Conservation (phyloP, 805 yeast genomes). For the Metschnikowia peoriensis region DNA sequence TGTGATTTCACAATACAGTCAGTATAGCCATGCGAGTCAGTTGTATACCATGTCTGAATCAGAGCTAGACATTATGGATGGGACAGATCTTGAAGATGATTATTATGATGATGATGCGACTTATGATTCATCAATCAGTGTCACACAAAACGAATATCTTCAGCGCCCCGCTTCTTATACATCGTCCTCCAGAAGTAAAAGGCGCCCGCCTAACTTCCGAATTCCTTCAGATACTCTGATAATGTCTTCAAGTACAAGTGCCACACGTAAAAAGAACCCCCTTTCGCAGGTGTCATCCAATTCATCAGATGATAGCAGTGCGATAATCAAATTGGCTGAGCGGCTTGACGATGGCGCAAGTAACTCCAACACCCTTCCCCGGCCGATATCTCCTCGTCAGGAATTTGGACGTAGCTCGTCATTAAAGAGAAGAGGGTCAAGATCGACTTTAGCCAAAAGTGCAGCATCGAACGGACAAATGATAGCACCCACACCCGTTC, state of each 20-base stretch:
- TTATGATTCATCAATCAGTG: slow-evolving; percentile 39
- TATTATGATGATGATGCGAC: slow-evolving; percentile 34
- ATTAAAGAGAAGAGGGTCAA: not conserved
- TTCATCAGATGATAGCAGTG: slow-evolving; percentile 36
- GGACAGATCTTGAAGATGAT: slow-evolving; percentile 38
- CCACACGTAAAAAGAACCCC: slow-evolving; percentile 27
- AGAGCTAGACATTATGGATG: slow-evolving; percentile 39
- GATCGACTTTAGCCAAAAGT: not conserved
- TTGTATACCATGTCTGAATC: slow-evolving; percentile 43
- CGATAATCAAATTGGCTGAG: slow-evolving; percentile 9
- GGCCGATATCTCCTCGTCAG: slow-evolving; percentile 7
- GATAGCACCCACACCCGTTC: slow-evolving; percentile 8
- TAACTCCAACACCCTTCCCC: not conserved
- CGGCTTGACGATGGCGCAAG: slow-evolving; percentile 9
- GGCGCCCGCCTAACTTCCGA: slow-evolving; percentile 34
- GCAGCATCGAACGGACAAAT: slow-evolving; percentile 3
- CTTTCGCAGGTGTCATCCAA: slow-evolving; percentile 36
- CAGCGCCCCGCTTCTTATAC: slow-evolving; percentile 17
- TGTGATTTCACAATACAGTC: slow-evolving; percentile 39
- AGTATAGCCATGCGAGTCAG: slow-evolving; percentile 40
- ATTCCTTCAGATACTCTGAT: slow-evolving; percentile 37
- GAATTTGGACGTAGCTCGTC: slow-evolving; percentile 1
- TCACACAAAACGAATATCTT: slow-evolving; percentile 27
- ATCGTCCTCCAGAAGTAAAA: slow-evolving; percentile 14
- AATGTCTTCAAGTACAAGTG: slow-evolving; percentile 28